Conservation (phyloP, 2,329 filamentous ascomycete genomes). For the Blastomyces silverae region DNA sequence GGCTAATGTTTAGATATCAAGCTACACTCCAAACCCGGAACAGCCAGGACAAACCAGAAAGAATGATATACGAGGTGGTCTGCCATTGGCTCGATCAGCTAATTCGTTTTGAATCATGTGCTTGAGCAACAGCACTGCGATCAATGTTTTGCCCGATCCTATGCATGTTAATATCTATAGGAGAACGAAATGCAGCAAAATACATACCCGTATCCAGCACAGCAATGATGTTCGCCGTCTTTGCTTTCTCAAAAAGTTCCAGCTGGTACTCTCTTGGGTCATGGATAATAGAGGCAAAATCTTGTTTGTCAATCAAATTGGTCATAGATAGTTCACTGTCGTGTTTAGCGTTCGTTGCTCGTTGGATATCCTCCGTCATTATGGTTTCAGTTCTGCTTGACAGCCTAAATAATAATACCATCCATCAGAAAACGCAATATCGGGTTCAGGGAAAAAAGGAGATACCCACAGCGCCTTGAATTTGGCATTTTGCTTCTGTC, state of each 20-base stretch:
- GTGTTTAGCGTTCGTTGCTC: constrained; percentile 28
- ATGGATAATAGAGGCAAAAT: constrained; percentile 56
- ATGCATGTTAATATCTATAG: constrained; percentile 19
- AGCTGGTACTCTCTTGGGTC: constrained; percentile 84
- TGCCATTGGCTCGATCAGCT: constrained; percentile 56
- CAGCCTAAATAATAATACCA: constrained; percentile 26
- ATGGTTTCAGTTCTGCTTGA: constrained; percentile 40
- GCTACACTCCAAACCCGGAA: background rate
- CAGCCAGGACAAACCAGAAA: constrained; percentile 58
- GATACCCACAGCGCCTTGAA: constrained; percentile 44
- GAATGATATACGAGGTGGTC: constrained; percentile 63
- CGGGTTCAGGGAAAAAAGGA: background rate
- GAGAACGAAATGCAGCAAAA: background rate
- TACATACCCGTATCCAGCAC: constrained; percentile 75
- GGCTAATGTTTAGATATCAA: constrained; percentile 28
- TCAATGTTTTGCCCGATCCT: constrained; percentile 94
- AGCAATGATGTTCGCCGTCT: constrained; percentile 77
- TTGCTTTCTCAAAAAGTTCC: constrained; percentile 84
- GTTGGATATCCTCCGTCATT: constrained; percentile 37
- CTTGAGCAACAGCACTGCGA: constrained; percentile 76
- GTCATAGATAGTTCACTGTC: constrained; percentile 49
- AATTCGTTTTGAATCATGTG: constrained; percentile 72
- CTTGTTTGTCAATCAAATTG: constrained; percentile 49
- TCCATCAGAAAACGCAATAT: constrained; percentile 14
- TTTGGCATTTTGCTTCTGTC: constrained; percentile 46